phyloP scores from a whole-genome alignment of 164 flowering plant species.

The Stephania yunnanensis region DNA sequence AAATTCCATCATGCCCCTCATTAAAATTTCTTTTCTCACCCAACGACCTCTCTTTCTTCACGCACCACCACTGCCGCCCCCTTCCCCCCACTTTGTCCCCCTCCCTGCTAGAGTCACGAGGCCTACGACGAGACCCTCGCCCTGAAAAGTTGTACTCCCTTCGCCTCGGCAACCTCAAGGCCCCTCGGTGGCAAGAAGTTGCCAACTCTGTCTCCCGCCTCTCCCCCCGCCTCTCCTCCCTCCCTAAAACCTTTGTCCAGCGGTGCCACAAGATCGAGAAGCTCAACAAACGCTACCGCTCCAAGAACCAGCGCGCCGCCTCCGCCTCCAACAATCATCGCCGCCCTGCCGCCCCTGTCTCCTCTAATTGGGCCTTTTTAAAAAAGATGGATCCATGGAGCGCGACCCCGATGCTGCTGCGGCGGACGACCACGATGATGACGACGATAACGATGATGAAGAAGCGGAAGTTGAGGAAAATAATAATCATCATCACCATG shows the following conservation, averaged over 20 bases:
- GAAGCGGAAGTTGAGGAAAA: conserved; percentile 5
- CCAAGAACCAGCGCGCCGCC: conserved; percentile 54
- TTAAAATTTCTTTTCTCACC: no score
- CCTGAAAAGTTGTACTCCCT: conserved; percentile 62
- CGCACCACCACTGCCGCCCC: no score
- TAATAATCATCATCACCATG: not conserved
- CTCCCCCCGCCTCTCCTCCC: conserved; percentile 27
- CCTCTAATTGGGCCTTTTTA: conserved; percentile 52
- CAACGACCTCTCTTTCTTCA: no score
- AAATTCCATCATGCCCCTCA: no score
- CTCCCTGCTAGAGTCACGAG: conserved; percentile 83
- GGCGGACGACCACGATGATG: not conserved
- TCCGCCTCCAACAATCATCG: not conserved
- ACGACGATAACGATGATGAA: not conserved
- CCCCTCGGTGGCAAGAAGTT: conserved; percentile 75
- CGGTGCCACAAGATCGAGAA: conserved; percentile 95
- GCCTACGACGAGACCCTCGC: conserved; percentile 67
- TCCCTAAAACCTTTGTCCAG: conserved; percentile 65
- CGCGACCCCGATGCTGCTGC: conserved; percentile 18
- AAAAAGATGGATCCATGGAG: conserved; percentile 52
- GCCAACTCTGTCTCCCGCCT: conserved; percentile 42
- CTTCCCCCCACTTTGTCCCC: conserved; percentile 36
- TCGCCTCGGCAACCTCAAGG: conserved; percentile 61
- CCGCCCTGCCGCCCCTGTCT: conserved; percentile 11
- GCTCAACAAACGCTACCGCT: conserved; percentile 68